Conservation (phyloP, 2,329 filamentous ascomycete genomes). For the Botryotinia narcissicola region DNA sequence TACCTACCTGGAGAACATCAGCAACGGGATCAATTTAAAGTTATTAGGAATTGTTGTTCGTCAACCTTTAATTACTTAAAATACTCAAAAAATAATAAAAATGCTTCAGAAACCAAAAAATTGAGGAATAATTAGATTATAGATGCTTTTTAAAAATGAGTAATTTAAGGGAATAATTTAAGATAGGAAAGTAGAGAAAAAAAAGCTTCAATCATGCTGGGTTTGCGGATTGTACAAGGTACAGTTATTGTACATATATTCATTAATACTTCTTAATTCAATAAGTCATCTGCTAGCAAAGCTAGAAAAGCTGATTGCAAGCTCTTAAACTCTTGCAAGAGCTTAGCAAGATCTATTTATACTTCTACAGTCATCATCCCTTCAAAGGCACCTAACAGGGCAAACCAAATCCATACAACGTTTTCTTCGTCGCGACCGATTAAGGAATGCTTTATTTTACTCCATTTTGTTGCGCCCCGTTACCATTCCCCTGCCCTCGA, state of each 20-base stretch:
- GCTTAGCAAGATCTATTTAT: conserved; percentile 13
- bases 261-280: conserved; percentile 11
- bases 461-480: conserved; percentile 21
- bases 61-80: not conserved
- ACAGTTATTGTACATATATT: not conserved
- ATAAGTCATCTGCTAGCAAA: conserved; percentile 3
- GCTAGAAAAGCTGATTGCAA: not conserved
- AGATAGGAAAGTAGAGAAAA: not conserved
- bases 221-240: not conserved
- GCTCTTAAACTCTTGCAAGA: conserved; percentile 5
- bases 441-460: conserved; percentile 9
- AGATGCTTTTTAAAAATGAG: not conserved
- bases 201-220: not conserved
- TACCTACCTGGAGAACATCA: not conserved
- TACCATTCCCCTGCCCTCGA: conserved; percentile 21
- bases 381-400: not conserved
- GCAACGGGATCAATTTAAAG: not conserved
- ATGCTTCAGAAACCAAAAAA: not conserved
- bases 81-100: not conserved
- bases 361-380: conserved; percentile 17
- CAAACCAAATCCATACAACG: not conserved
- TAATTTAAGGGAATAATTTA: not conserved
- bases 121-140: not conserved
- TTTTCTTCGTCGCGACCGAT: conserved; percentile 7
- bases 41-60: not conserved